A percentile compares a stretch with the other conserved stretches of the same genome.
Conservation (phyloP, 2,329 filamentous ascomycete species). For the Leptographium radiaticola region DNA sequence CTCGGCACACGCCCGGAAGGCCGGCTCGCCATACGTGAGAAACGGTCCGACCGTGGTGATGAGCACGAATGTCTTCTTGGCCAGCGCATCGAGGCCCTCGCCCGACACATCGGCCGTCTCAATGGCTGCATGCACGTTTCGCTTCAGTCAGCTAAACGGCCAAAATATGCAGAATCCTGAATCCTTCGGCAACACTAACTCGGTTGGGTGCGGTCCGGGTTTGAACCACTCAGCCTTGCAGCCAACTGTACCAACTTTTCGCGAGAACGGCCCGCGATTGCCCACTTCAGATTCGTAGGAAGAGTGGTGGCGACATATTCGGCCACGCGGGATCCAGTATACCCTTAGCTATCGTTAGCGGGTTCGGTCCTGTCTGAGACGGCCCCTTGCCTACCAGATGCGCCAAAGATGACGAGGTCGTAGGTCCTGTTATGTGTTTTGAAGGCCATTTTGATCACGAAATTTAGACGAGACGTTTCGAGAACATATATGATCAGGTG, state of each 20-base stretch:
- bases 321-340: slow-evolving; percentile 66
- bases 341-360: slow-evolving; percentile 35
- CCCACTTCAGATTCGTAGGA: slow-evolving; percentile 74
- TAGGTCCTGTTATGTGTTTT: slow-evolving; percentile 36
- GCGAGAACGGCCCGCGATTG: slow-evolving; percentile 69
- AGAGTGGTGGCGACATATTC: slow-evolving; percentile 60
- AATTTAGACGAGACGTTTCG: not conserved
- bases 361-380: not conserved
- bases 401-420: slow-evolving; percentile 44
- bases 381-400: slow-evolving; percentile 32
- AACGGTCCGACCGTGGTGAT: slow-evolving; percentile 50
- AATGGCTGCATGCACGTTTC: slow-evolving; percentile 24
- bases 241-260: slow-evolving; percentile 60
- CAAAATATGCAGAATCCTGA: no score
- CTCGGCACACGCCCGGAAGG: slow-evolving; percentile 48
- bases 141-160: not conserved
- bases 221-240: slow-evolving; percentile 50
- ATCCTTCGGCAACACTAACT: slow-evolving; percentile 26
- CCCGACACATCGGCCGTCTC: slow-evolving; percentile 38
- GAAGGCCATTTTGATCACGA: slow-evolving; percentile 5
- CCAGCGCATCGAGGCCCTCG: slow-evolving; percentile 31
- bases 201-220: slow-evolving; percentile 57
- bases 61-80: slow-evolving; percentile 41
- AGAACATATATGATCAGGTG: no score
- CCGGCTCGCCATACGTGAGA: slow-evolving; percentile 39